Percentiles rank a stretch among this genome's conserved stretches.
Evolutionary conservation across 441 rosid genomes (phyloP).

Genomic region (Adansonia grandidieri): DNA sequence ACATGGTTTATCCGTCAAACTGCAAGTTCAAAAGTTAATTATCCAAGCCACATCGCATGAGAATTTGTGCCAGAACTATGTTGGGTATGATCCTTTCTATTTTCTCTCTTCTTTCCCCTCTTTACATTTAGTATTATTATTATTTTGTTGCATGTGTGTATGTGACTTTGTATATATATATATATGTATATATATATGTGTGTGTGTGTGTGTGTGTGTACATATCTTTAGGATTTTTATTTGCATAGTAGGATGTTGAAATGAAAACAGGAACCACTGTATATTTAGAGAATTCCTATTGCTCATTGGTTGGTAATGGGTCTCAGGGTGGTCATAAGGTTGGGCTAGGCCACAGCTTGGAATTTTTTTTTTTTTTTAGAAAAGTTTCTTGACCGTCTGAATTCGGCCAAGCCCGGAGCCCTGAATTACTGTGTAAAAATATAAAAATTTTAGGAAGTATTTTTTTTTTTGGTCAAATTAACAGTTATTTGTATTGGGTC

Average conservation of each 20-base stretch:
- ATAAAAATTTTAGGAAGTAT: too few species aligned
- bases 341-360: too few species aligned
- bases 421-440: too few species aligned
- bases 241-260: neutral
- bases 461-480: too few species aligned
- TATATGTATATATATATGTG: neutral
- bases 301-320: too few species aligned
- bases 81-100: slow-evolving; percentile 64
- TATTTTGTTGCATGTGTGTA: neutral
- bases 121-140: neutral
- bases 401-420: too few species aligned
- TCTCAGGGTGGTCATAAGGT: too few species aligned
- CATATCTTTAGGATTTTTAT: slow-evolving; percentile 8
- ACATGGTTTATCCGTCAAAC: slow-evolving; percentile 88
- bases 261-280: neutral
- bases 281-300: neutral
- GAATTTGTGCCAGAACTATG: slow-evolving; percentile 94
- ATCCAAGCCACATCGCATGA: slow-evolving; percentile 86
- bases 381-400: too few species aligned
- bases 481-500: too few species aligned
- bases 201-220: too few species aligned
- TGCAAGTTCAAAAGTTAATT: slow-evolving; percentile 94
- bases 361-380: too few species aligned
- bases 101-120: neutral
- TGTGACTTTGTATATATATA: neutral